Evolutionary conservation across 73 alveolate genomes (phyloP), one percentile per base, ranked within the genome.

Genomic region (Symbiodinium natans): DNA sequence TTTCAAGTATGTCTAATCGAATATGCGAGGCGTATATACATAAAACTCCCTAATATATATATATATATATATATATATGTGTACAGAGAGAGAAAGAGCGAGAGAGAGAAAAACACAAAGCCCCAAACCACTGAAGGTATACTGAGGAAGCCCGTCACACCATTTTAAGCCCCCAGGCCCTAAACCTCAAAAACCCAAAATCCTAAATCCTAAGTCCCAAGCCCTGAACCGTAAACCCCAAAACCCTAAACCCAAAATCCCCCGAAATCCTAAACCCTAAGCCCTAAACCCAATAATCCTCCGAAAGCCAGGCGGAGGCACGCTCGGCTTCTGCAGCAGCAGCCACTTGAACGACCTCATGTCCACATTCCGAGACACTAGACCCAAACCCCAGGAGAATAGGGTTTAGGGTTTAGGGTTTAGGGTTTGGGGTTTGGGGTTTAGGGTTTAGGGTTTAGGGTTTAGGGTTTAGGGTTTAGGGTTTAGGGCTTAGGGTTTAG

Each of bases 321-420:
- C 80, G 38, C 80, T 63, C 38, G 80, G 80, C 77, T 90, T 90
- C 54, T 90, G 96, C 87, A 90, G 75, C 54, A 90, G 52, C 40
- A 90, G 87, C 96, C 96, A 90, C 52, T 90, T 90, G 96, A 90
- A 90, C 75, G 96, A 90, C 96, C 96, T 90, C 46, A 27, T 39
- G 23, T 10, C 39, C 33, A n/a, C 19, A 9, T 13, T 68, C 31
- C n/a, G 71, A 43, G 19, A 5, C 56, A 8, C 56, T 43, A 43
- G 11, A 43, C 56, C 56, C 56, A 43, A 43, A 21, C 59, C 59
- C 21, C 59, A 46, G 31, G 74, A n/a, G 31, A 4, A 3, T 56
- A 56, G 31, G 74, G 74, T 56, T 56, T 4, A 56, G 74, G 74
- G 74, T 56, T 56, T 19, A 56, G 25, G 74, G 74, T 15, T 56